phyloP scores from a whole-genome alignment of 78 protist species.

The Speleostelium caveatum region DNA sequence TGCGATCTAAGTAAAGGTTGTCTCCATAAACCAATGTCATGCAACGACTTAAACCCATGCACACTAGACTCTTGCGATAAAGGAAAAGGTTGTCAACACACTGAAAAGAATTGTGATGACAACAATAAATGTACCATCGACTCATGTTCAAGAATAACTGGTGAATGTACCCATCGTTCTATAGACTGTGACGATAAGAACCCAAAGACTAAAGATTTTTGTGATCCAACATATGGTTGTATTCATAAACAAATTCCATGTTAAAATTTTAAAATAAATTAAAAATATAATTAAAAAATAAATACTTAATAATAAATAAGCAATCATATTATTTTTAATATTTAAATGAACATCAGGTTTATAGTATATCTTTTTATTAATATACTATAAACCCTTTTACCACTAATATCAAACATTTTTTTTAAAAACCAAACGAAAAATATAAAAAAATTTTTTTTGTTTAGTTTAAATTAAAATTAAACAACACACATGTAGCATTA shows the following conservation, averaged over 20 bases:
- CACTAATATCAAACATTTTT: too few relatives aligned
- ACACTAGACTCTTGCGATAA: constrained; percentile 2
- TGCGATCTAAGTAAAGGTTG: neutral
- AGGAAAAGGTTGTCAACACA: neutral
- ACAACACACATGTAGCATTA: too few relatives aligned
- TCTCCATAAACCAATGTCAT: neutral
- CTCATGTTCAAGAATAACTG: neutral
- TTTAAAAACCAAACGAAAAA: too few relatives aligned
- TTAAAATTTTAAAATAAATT: too few relatives aligned
- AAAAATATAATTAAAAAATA: too few relatives aligned
- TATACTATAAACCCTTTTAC: too few relatives aligned
- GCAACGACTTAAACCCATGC: constrained; percentile 9
- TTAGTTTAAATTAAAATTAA: too few relatives aligned
- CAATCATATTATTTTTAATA: too few relatives aligned
- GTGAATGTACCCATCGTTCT: neutral
- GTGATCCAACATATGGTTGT: neutral
- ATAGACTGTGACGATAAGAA: neutral
- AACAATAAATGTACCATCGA: constrained; percentile 24
- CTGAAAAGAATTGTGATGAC: constrained; percentile 28
- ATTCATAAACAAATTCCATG: neutral
- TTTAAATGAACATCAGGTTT: too few relatives aligned
- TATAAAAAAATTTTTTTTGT: too few relatives aligned
- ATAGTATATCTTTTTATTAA: too few relatives aligned
- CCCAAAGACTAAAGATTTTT: neutral
- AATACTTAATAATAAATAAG: too few relatives aligned